Percentiles rank a stretch among this genome's conserved stretches.
These are phyloP conservation scores for Castanospermum australe DNA, from an alignment of 306 rosid genomes.

Conservation along the genomic window DNA sequence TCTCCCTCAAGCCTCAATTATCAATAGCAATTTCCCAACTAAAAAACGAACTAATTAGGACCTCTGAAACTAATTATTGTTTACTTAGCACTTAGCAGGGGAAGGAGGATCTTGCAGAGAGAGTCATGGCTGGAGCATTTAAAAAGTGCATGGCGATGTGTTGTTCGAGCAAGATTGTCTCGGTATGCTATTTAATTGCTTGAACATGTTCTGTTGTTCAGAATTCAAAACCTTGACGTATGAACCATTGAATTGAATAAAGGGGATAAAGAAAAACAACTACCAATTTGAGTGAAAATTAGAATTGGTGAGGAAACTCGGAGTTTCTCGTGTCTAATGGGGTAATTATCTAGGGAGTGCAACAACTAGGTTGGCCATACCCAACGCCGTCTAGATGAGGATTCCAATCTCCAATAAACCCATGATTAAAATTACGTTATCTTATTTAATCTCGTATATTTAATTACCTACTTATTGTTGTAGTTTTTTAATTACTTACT, in stretches of 20 bases:
- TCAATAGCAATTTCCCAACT: not conserved
- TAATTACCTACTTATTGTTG: no score
- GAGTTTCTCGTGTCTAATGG: no score
- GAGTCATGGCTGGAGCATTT: slow-evolving; percentile 45
- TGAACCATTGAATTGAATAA: not conserved
- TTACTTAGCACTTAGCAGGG: not conserved
- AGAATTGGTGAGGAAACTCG: no score
- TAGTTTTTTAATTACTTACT: no score
- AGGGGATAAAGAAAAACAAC: not conserved
- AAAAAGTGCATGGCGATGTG: slow-evolving; percentile 53
- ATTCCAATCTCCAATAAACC: not conserved
- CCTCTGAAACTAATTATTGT: not conserved
- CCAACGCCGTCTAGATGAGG: not conserved
- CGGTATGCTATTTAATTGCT: slow-evolving; percentile 34
- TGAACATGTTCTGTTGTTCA: not conserved
- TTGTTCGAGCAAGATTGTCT: slow-evolving; percentile 41
- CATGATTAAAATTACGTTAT: not conserved
- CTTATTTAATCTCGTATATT: not conserved
- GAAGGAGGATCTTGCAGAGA: not conserved
- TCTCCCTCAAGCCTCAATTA: not conserved
- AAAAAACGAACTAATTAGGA: not conserved
- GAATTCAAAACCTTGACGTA: not conserved
- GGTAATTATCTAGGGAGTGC: no score
- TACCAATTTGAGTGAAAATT: no score
- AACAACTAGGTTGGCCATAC: not conserved